Evolutionary conservation across 768 basidiomycete genomes (phyloP), one percentile per base, ranked within the genome.

Genomic region (Podaxis carcinomalis): DNA sequence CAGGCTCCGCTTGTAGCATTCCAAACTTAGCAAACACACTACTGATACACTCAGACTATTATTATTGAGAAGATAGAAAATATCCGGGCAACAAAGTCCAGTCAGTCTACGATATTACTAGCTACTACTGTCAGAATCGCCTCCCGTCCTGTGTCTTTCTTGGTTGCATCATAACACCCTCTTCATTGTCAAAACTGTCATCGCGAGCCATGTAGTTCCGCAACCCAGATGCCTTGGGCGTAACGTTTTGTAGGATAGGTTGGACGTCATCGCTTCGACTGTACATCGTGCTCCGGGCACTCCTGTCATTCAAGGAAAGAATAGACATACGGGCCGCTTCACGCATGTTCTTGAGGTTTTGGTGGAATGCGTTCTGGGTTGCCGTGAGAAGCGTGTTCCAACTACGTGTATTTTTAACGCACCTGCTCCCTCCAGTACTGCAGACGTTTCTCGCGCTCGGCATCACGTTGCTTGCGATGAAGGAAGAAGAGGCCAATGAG

Each of bases 401-500:
- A 27, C 49, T 10, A 10, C 5, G n/a, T 25, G 16, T 25, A 14
- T 66, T 53, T 51, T n/a, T 64, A 7, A 55, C 59, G 35, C 25
- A 86, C 88, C 80, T 93, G 92, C 76, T 95, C 93, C 65, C 87
- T 86, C 88, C 93, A 94, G 74, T 95, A 94, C 69, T 93, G 91
- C 46, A 87, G 75, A 65, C 93, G 88, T 73, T 89, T 93, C 75
- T 90, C 87, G 50, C 90, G 87, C 67, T 94, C 92, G 61, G 77
- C 73, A 44, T 87, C 86, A 65, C 93, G 85, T 64, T 89, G 83
- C 65, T 84, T 83, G 40, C 86, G 77, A 67, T 94, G 92, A 5
- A 89, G 66, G 66, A 86, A 78, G 75, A 83, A 93, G 37, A 95
- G 77, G 3, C 81, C 80, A 56, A 84, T 73, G 44, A 93, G 78